Conservation (phyloP, 2,329 filamentous ascomycete genomes). For the Pyrenophora tritici-repentis region DNA sequence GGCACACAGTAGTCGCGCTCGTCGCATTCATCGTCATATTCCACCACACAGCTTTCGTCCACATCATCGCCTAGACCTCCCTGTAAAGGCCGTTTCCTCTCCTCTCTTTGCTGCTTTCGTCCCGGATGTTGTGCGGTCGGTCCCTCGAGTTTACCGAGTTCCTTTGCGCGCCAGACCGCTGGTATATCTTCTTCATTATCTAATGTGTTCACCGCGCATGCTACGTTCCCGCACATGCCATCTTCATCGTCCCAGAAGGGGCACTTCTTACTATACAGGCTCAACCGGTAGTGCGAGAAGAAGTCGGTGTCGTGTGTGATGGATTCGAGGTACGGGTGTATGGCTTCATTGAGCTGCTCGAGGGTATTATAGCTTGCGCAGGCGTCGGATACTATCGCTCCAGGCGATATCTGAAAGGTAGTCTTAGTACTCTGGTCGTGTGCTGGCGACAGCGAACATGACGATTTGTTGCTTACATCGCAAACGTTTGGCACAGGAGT, state of each 20-base stretch:
- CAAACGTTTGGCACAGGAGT: slow-evolving; percentile 56
- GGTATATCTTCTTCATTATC: slow-evolving; percentile 96
- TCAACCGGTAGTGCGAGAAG: slow-evolving; percentile 96
- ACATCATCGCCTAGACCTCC: slow-evolving; percentile 84
- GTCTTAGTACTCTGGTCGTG: slow-evolving; percentile 42
- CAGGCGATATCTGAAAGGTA: slow-evolving; percentile 75
- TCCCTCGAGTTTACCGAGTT: slow-evolving; percentile 89
- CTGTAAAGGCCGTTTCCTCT: slow-evolving; percentile 74
- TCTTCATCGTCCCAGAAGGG: slow-evolving; percentile 95
- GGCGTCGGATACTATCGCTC: slow-evolving; percentile 87
- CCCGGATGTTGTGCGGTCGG: slow-evolving; percentile 89
- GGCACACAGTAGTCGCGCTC: slow-evolving; percentile 95
- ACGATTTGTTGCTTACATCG: slow-evolving; percentile 56
- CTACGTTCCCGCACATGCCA: slow-evolving; percentile 95
- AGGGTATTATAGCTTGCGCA: slow-evolving; percentile 93
- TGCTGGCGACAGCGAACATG: slow-evolving; percentile 21
- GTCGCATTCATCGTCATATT: slow-evolving; percentile 97
- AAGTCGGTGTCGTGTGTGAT: slow-evolving; percentile 91
- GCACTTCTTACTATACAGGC: slow-evolving; percentile 91
- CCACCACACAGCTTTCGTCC: slow-evolving; percentile 93
- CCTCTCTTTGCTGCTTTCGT: slow-evolving; percentile 71
- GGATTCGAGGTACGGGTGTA: slow-evolving; percentile 77
- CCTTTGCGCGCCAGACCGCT: slow-evolving; percentile 85
- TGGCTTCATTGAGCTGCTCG: slow-evolving; percentile 76
- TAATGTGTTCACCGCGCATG: slow-evolving; percentile 91